Evolutionary conservation across 2,329 filamentous ascomycete genomes (phyloP).

Genomic region (Chrysosporium queenslandicum): DNA sequence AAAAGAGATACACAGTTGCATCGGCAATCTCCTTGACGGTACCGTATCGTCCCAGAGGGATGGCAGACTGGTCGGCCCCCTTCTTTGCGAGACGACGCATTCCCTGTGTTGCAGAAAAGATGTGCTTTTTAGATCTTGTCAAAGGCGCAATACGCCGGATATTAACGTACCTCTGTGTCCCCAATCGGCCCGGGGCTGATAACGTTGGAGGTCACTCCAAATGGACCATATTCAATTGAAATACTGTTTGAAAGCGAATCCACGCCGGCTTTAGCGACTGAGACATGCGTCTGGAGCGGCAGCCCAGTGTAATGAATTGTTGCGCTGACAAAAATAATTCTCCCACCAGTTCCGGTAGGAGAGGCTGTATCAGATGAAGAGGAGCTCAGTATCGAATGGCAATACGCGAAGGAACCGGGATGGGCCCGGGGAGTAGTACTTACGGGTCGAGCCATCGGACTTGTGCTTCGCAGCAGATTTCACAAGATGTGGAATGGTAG

Average conservation of each 20-base stretch:
- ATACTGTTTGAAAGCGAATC: constrained; percentile 73
- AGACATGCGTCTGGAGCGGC: constrained; percentile 79
- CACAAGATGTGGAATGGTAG: constrained; percentile 71
- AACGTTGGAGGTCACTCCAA: constrained; percentile 76
- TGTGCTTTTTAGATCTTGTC: neutral
- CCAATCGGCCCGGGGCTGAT: constrained; percentile 80
- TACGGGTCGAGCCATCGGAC: constrained; percentile 48
- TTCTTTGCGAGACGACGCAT: constrained; percentile 54
- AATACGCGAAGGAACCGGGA: neutral
- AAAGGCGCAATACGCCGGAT: no score
- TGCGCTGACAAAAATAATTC: constrained; percentile 82
- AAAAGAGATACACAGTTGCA: constrained; percentile 80
- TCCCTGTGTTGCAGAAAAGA: constrained; percentile 36
- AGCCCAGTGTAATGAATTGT: constrained; percentile 84
- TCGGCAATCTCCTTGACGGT: constrained; percentile 82
- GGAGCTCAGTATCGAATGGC: constrained; percentile 17
- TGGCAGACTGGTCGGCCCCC: constrained; percentile 41
- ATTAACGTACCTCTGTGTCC: constrained; percentile 54
- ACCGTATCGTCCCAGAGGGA: constrained; percentile 70
- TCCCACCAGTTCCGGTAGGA: constrained; percentile 56
- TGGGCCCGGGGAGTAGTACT: constrained; percentile 15
- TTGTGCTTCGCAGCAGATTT: constrained; percentile 58
- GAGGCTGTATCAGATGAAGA: constrained; percentile 18
- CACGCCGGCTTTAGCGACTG: constrained; percentile 81
- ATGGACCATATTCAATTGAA: constrained; percentile 80